These are phyloP conservation scores for Calonectria ilicicola DNA, from an alignment of 2,329 filamentous ascomycete species.

Conservation along the genomic window DNA sequence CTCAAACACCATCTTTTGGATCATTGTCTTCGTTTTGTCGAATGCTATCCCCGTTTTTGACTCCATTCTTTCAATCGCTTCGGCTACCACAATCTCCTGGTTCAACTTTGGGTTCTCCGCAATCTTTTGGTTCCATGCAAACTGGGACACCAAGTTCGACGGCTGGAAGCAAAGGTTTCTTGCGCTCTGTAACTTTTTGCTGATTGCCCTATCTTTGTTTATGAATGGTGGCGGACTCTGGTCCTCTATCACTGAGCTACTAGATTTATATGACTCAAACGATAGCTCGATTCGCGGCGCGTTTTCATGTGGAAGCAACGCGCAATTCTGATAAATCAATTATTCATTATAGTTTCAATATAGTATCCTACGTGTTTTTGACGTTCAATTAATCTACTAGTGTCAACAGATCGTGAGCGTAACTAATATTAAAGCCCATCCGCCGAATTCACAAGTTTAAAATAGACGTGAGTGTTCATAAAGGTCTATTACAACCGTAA, in stretches of 20 bases:
- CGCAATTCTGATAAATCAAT: constrained; percentile 26
- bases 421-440: background rate
- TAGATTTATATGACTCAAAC: constrained; percentile 30
- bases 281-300: constrained; percentile 34
- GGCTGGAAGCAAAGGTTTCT: constrained; percentile 35
- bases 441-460: background rate
- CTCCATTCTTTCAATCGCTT: constrained; percentile 42
- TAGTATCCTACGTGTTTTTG: background rate
- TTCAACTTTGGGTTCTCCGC: constrained; percentile 40
- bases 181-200: constrained; percentile 32
- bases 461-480: too few relatives aligned
- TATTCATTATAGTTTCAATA: background rate
- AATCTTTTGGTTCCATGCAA: constrained; percentile 42
- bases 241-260: constrained; percentile 38
- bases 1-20: constrained; percentile 37
- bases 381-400: background rate
- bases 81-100: constrained; percentile 42
- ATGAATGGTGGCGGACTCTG: constrained; percentile 42
- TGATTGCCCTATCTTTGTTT: constrained; percentile 35
- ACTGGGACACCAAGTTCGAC: constrained; percentile 29
- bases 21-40: constrained; percentile 40
- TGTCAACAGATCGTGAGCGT: background rate
- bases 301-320: constrained; percentile 39
- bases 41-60: constrained; percentile 46
- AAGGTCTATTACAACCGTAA: too few relatives aligned